Base-by-base conservation (phyloP, 2,329 filamentous ascomycete genomes). In the Colletotrichum sp. region DNA sequence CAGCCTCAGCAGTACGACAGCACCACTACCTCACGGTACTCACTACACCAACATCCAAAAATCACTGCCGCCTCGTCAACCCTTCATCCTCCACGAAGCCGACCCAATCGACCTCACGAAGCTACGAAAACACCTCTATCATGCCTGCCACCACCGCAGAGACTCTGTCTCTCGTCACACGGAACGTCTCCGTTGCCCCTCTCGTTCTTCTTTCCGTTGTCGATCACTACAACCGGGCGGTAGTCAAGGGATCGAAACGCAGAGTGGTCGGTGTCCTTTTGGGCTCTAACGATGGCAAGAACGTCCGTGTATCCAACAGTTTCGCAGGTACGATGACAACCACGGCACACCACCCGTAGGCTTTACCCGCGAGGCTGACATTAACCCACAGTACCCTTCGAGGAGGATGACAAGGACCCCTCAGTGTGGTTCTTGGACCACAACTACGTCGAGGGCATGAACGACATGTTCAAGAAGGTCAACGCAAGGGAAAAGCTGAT, bases 401-500 rank as follows among this genome's bases (percentile, higher is more conserved):
- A 99, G 87, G 97, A 99, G 88, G 97, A 99, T 85, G 97, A 98
- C 82, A 98, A 98, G 88, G 96, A 99, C 84, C 96, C 96, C 5
- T 98, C 96, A 44, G 97, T 99, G 84, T 99, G 97, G 97, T 99
- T 99, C 85, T 88, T 99, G 79, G 97, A 99, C 85, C 97, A 99
- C 91, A 99, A 99, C 91, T 99, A 98, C 83, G 95, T 99, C 86
- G 97, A 99, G 87, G 95, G 94, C 81, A 99, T 99, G 97, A 98
- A 97, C 88, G 97, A 99, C 86, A 99, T 99, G 97, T 99, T 99
- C 92, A 99, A 99, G 90, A 99, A 99, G 89, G 96, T 99, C 90
- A 99, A 99, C 89, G 97, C 97, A 77, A 91, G 95, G 79, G 97
- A 99, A 89, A 99, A 99, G 92, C 91, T 99, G 85, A 98, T 99